phyloP scores from a whole-genome alignment of 352 stramenopile genomes.

The Phytophthora lateralis region DNA sequence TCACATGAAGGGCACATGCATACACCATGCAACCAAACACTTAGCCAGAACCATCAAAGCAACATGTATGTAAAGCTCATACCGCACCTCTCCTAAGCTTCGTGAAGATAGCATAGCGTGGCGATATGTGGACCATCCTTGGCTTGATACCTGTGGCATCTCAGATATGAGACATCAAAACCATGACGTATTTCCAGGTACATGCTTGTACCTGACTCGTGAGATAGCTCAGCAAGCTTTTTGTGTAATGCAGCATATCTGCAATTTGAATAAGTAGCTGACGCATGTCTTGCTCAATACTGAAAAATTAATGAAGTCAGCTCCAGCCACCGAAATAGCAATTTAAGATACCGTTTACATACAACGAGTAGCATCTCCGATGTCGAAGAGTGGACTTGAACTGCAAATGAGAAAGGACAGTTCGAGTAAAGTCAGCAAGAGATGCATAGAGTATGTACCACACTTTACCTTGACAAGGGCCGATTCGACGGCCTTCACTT shows the following conservation, averaged over 20 bases:
- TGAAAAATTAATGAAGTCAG: constrained; percentile 6
- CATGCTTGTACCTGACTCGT: constrained; percentile 59
- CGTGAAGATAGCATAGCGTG: constrained; percentile 21
- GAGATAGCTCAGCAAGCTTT: constrained; percentile 71
- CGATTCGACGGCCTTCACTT: constrained; percentile 70
- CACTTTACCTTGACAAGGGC: constrained; percentile 55
- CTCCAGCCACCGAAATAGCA: background rate
- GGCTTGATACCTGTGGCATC: constrained; percentile 30
- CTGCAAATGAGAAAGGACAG: constrained; percentile 24
- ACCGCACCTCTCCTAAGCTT: constrained; percentile 37
- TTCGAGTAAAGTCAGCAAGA: background rate
- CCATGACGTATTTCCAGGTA: background rate
- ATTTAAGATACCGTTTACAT: constrained; percentile 18
- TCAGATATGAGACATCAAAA: constrained; percentile 1
- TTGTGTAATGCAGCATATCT: constrained; percentile 83
- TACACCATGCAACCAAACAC: background rate
- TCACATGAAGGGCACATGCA: background rate
- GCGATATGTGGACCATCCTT: constrained; percentile 30
- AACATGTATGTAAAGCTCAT: background rate
- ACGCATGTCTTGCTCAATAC: constrained; percentile 52
- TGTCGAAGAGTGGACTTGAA: constrained; percentile 68
- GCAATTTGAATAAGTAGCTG: constrained; percentile 53
- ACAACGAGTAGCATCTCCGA: constrained; percentile 53
- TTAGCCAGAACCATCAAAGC: background rate
- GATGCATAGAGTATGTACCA: background rate